Percentiles rank a stretch among this genome's conserved stretches.
Conservation (phyloP, 2,329 filamentous ascomycete species). For the Lomentospora prolificans region DNA sequence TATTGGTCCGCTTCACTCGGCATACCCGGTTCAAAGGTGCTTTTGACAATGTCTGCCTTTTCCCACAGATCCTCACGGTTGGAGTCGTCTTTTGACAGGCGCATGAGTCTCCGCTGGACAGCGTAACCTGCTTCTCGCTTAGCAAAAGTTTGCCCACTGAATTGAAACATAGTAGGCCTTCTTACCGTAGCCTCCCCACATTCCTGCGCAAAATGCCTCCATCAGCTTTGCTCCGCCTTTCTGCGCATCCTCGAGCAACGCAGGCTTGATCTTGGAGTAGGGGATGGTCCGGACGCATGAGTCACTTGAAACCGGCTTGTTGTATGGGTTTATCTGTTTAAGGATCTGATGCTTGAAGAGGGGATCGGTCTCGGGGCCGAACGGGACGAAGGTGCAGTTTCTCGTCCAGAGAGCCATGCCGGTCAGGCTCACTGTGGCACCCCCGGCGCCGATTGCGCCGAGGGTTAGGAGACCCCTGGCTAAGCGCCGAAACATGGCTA, state of each 20-base stretch:
- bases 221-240: slow-evolving; percentile 9
- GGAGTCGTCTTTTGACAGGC: neutral
- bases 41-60: neutral
- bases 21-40: neutral
- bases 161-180: neutral
- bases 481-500: neutral
- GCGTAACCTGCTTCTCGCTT: neutral
- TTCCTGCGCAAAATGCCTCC: slow-evolving; percentile 10
- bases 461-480: neutral
- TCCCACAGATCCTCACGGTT: neutral
- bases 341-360: slow-evolving; percentile 7
- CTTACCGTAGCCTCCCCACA: slow-evolving; percentile 12
- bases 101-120: neutral
- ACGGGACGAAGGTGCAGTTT: slow-evolving; percentile 9
- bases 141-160: neutral
- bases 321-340: neutral
- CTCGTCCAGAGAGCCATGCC: slow-evolving; percentile 13
- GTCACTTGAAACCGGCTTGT: slow-evolving; percentile 4
- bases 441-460: neutral
- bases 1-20: neutral
- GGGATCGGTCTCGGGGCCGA: slow-evolving; percentile 3
- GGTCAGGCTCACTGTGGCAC: neutral
- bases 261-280: slow-evolving; percentile 7
- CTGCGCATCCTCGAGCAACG: slow-evolving; percentile 10
- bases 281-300: slow-evolving; percentile 7